Evolutionary conservation across 495 filamentous ascomycete species (phyloP), one percentile per base, ranked within the genome.

Genomic region (Patellaria atrata): DNA sequence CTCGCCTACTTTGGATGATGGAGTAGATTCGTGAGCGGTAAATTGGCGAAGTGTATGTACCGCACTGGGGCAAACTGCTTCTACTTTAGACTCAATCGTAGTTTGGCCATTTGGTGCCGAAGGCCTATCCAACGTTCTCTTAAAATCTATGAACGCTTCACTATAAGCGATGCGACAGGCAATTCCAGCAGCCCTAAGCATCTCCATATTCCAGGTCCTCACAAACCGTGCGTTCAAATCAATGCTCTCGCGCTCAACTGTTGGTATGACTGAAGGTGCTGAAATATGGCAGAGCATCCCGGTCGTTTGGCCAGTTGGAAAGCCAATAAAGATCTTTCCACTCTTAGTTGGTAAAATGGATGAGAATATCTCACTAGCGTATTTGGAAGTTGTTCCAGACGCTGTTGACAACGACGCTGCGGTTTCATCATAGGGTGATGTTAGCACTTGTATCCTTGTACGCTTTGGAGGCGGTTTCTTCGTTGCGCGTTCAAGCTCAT

Each of bases 201-300:
- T 81, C 51, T 94, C 91, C n/a, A 77, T 59, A 52, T 99, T 99
- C 91, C 91, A 99, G 20, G 74, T 80, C 26, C 81, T 77, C 14
- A 99, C 84, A 61, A 79, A 85, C 30, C 84, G 75, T 27, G 91
- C 89, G 57, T 96, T 96, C 33, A 99, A 65, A 51, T 99, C 91
- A 27, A 96, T 92, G 32, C 78, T 84, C 55, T 99, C 91, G 36
- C 91, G 73, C 60, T 99, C 91, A n/a, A 96, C 91, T 0, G 91
- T 99, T 2, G 91, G 91, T 42, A 99, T 96, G 24, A 96, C 77
- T 11, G 87, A 94, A 5, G 86, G 86, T 1, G 91, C 91, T n/a
- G 85, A 94, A n/a, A 99, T 79, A 58, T 99, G 91, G 46, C 84
- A 81, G 21, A 84, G 80, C 9, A 86, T 74, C 17, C 85, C 85